These are phyloP conservation scores for Boletus patriciae DNA, from an alignment of 768 basidiomycete species.

Conservation along the genomic window DNA sequence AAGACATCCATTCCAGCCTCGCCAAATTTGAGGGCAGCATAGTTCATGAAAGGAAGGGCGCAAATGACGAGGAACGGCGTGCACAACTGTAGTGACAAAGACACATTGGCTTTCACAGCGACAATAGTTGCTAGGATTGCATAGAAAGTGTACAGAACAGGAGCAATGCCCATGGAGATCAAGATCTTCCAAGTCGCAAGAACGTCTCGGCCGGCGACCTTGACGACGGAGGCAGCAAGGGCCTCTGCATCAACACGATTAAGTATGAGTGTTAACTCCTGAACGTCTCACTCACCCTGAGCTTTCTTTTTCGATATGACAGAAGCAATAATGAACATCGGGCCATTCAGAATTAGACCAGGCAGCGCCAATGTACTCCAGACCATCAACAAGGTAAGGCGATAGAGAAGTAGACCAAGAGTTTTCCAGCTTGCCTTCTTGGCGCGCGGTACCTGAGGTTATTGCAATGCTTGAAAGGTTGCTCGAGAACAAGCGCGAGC, in stretches of 20 bases:
- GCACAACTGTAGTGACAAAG: slow-evolving; percentile 62
- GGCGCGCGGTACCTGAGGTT: slow-evolving; percentile 75
- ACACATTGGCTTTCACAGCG: slow-evolving; percentile 63
- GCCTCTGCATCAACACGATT: slow-evolving; percentile 60
- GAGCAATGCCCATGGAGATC: slow-evolving; percentile 88
- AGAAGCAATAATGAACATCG: slow-evolving; percentile 89
- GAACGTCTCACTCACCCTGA: slow-evolving; percentile 54
- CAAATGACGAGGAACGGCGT: slow-evolving; percentile 77
- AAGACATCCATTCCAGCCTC: slow-evolving; percentile 97
- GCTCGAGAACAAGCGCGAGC: background rate
- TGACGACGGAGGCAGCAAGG: slow-evolving; percentile 91
- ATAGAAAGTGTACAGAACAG: slow-evolving; percentile 82
- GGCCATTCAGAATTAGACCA: slow-evolving; percentile 87
- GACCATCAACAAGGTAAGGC: slow-evolving; percentile 68
- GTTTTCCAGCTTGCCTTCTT: slow-evolving; percentile 87
- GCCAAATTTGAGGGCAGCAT: slow-evolving; percentile 93
- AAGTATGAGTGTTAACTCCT: background rate
- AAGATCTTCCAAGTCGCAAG: slow-evolving; percentile 97
- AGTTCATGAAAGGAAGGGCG: slow-evolving; percentile 83
- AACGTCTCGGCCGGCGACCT: slow-evolving; percentile 95
- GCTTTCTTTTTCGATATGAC: slow-evolving; percentile 87
- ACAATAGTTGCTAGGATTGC: slow-evolving; percentile 74
- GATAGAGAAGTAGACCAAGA: slow-evolving; percentile 78
- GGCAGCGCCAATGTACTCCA: slow-evolving; percentile 89
- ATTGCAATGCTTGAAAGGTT: background rate